Evolutionary conservation across 1,284 basidiomycete species (phyloP), one percentile per base, ranked within the genome.

Genomic region (Fomitopsis schrenkii): DNA sequence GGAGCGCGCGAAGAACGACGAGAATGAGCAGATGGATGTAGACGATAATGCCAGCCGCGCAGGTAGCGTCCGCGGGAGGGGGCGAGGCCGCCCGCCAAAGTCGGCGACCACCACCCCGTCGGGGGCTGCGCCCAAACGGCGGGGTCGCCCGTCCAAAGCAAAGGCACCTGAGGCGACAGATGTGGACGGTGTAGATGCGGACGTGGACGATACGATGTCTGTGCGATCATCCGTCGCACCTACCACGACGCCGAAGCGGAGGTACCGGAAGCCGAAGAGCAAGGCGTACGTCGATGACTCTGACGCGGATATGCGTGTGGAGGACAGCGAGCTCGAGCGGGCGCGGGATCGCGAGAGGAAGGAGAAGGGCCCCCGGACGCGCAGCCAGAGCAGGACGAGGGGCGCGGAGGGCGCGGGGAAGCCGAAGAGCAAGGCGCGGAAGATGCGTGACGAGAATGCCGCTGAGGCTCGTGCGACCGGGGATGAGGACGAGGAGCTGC

Each of bases 1-100:
- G 58, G 62, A 42, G 26, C 66, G 68, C 46, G 59, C 64, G 46
- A 62, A 61, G 60, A 65, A 60, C 26, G 64, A 63, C 1, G 70
- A 64, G 17, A 62, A 62, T 7, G 66, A 71, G 52, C 55, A 62
- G 52, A 73, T 74, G 71, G 71, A 73, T 44, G 68, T 73, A 6
- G 73, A 73, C 52, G 70, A 70, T 12, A 66, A 57, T 52, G 64
- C 64, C 45, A 67, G 66, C 59, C 60, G 60, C 33, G 62, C 66
- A 40, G 68, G 62, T 46, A 67, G 64, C 59, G 64, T 57, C 44
- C 64, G 59, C 15, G 64, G 68, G 5, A 65, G 68, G 48, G 66
- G 67, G 5, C 63, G 67, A 3, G 65, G 60, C 26, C 64, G 67
- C 1, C 63, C 63, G 2, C 67, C 52, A 1, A 54, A 68, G 53